Percentiles rank a stretch among this genome's conserved stretches.
These are phyloP conservation scores for Candolleomyces eurysporus DNA, from an alignment of 768 basidiomycete species.

Conservation along the genomic window DNA sequence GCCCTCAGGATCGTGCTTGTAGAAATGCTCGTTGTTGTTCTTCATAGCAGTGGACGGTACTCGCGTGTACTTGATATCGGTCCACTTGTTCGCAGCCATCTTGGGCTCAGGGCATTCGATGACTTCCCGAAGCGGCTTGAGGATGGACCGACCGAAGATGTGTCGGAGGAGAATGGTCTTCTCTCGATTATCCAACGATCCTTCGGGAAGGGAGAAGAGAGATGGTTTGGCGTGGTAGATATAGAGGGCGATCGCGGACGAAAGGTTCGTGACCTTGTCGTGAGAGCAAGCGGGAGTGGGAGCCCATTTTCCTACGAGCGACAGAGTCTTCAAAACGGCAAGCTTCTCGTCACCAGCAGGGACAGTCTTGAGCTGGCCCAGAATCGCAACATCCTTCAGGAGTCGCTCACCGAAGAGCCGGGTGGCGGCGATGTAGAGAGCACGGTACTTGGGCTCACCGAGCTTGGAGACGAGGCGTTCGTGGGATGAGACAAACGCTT, in stretches of 20 bases:
- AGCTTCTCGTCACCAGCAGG: constrained; percentile 26
- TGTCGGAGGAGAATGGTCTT: constrained; percentile 47
- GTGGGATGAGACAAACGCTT: constrained; percentile 25
- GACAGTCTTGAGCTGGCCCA: constrained; percentile 35
- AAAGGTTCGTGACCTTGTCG: constrained; percentile 62
- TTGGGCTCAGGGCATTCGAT: constrained; percentile 52
- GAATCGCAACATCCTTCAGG: constrained; percentile 41
- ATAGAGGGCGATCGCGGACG: constrained; percentile 58
- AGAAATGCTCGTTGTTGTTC: constrained; percentile 52
- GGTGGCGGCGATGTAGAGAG: constrained; percentile 61
- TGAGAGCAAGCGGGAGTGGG: constrained; percentile 58
- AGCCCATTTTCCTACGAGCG: constrained; percentile 70
- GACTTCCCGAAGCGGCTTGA: constrained; percentile 52
- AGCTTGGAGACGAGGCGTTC: constrained; percentile 41
- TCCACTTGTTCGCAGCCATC: constrained; percentile 63
- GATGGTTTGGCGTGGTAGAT: constrained; percentile 39
- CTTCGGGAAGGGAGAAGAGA: constrained; percentile 28
- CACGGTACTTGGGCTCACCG: constrained; percentile 49
- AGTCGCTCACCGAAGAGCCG: constrained; percentile 58
- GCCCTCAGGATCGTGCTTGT: constrained; percentile 53
- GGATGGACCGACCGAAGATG: constrained; percentile 56
- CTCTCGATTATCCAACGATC: constrained; percentile 22
- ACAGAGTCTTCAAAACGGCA: constrained; percentile 40
- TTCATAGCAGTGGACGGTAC: constrained; percentile 65
- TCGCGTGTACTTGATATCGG: constrained; percentile 53